Conservation (phyloP, 2,329 filamentous ascomycete genomes). For the Aspergillus piperis region DNA sequence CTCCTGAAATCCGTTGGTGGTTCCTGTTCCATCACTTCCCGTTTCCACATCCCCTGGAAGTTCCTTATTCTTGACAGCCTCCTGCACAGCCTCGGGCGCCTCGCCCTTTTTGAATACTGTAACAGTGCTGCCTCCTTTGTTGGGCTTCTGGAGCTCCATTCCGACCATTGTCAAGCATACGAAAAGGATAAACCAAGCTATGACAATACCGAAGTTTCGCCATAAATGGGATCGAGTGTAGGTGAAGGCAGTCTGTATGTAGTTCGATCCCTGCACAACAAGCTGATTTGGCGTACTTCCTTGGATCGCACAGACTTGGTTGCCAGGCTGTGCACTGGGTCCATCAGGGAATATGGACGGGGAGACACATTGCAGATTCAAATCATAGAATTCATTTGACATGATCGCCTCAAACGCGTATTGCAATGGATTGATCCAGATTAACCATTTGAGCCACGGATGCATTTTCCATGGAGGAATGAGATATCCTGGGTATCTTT, state of each 20-base stretch:
- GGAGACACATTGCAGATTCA: constrained; percentile 57
- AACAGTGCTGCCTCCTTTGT: constrained; percentile 76
- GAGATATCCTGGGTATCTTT: constrained; percentile 55
- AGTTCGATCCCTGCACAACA: constrained; percentile 56
- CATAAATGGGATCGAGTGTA: constrained; percentile 62
- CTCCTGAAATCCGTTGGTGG: constrained; percentile 20
- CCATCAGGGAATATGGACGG: constrained; percentile 60
- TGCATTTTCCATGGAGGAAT: constrained; percentile 64
- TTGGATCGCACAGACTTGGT: constrained; percentile 62
- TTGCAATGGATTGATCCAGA: constrained; percentile 67
- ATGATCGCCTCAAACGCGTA: constrained; percentile 70
- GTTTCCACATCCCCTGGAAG: constrained; percentile 55
- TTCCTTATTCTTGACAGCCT: constrained; percentile 54
- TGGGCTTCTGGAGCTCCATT: constrained; percentile 76
- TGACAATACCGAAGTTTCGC: constrained; percentile 78
- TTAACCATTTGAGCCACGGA: constrained; percentile 65
- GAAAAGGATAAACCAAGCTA: constrained; percentile 74
- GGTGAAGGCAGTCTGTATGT: constrained; percentile 57
- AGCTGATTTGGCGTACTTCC: constrained; percentile 57
- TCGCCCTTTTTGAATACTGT: constrained; percentile 73
- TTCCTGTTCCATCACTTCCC: constrained; percentile 30
- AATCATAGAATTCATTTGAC: constrained; percentile 68
- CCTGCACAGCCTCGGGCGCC: constrained; percentile 59
- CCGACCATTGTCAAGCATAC: constrained; percentile 73
- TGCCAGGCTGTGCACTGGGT: constrained; percentile 47